Evolutionary conservation across 2,329 filamentous ascomycete species (phyloP).

Genomic region (Sclerotinia borealis): DNA sequence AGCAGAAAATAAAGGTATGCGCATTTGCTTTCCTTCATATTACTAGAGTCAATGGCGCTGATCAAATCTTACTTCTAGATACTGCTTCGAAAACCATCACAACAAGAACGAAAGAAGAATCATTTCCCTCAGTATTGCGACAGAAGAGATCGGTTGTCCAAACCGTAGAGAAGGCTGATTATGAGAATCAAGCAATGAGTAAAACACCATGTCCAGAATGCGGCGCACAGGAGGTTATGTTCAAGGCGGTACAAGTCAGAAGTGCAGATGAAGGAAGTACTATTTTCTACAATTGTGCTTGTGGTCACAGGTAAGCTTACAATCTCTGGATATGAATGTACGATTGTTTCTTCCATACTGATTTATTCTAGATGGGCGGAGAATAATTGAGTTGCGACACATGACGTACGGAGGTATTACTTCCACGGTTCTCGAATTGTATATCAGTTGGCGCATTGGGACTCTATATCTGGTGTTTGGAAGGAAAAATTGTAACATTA

Average conservation of each 20-base stretch:
- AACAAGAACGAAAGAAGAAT: slow-evolving; percentile 79
- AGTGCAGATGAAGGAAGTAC: slow-evolving; percentile 94
- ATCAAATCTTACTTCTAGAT: slow-evolving; percentile 39
- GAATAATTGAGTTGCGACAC: slow-evolving; percentile 33
- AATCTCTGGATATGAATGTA: not conserved
- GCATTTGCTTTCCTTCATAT: not conserved
- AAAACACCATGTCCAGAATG: slow-evolving; percentile 73
- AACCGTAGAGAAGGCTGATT: slow-evolving; percentile 69
- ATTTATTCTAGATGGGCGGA: slow-evolving; percentile 31
- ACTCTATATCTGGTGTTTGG: not conserved
- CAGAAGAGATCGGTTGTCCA: slow-evolving; percentile 84
- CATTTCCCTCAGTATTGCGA: slow-evolving; percentile 85
- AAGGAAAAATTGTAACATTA: slow-evolving; percentile 16
- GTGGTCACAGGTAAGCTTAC: slow-evolving; percentile 67
- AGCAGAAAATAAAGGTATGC: slow-evolving; percentile 71
- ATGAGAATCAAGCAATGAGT: slow-evolving; percentile 66
- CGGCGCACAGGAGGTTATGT: slow-evolving; percentile 75
- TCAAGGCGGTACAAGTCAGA: slow-evolving; percentile 76
- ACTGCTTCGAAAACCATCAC: slow-evolving; percentile 68
- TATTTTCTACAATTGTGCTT: slow-evolving; percentile 84
- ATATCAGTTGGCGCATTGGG: not conserved
- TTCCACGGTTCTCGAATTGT: not conserved
- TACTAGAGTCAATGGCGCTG: not conserved
- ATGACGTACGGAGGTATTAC: not conserved
- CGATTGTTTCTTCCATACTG: slow-evolving; percentile 6